Evolutionary conservation across 2,329 filamentous ascomycete genomes (phyloP).

Genomic region (Ophiostoma pallidulum): DNA sequence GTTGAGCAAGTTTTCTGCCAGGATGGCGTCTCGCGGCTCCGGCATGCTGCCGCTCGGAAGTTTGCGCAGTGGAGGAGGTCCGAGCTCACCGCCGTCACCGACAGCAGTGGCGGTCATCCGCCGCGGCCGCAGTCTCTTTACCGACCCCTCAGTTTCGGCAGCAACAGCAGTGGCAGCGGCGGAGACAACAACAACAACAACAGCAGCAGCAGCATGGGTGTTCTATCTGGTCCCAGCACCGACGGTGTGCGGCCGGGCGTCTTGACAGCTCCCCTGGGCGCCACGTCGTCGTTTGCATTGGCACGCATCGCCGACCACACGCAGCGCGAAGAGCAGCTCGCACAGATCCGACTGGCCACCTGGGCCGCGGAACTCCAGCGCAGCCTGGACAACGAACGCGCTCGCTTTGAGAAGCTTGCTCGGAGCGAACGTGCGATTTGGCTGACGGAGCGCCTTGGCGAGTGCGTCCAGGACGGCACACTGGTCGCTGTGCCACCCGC

Average conservation of each 20-base stretch:
- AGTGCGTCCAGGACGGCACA: conserved; percentile 57
- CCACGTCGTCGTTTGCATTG: conserved; percentile 44
- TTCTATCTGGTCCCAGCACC: not conserved
- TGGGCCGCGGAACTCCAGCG: conserved; percentile 77
- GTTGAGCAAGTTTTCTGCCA: conserved; percentile 68
- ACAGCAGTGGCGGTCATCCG: conserved; percentile 9
- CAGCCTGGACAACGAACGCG: conserved; percentile 64
- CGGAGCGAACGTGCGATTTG: conserved; percentile 57
- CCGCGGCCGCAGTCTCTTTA: conserved; percentile 18
- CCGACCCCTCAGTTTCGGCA: conserved; percentile 3
- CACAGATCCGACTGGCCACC: conserved; percentile 58
- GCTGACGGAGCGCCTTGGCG: conserved; percentile 56
- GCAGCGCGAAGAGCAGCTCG: conserved; percentile 25
- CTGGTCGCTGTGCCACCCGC: conserved; percentile 37
- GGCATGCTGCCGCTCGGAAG: conserved; percentile 75
- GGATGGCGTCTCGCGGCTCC: conserved; percentile 70
- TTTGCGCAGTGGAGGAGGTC: conserved; percentile 57
- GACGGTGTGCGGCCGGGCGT: conserved; percentile 9
- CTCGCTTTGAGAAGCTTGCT: conserved; percentile 54
- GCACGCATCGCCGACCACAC: conserved; percentile 44
- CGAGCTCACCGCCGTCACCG: conserved; percentile 15
- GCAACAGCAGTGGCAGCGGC: no score
- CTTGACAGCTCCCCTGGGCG: conserved; percentile 19
- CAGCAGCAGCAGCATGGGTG: no score
- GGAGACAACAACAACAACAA: no score